A percentile compares a stretch with the other conserved stretches of the same genome.
These are phyloP conservation scores for Phytophthora idaei DNA, from an alignment of 352 stramenopile species.

Conservation along the genomic window DNA sequence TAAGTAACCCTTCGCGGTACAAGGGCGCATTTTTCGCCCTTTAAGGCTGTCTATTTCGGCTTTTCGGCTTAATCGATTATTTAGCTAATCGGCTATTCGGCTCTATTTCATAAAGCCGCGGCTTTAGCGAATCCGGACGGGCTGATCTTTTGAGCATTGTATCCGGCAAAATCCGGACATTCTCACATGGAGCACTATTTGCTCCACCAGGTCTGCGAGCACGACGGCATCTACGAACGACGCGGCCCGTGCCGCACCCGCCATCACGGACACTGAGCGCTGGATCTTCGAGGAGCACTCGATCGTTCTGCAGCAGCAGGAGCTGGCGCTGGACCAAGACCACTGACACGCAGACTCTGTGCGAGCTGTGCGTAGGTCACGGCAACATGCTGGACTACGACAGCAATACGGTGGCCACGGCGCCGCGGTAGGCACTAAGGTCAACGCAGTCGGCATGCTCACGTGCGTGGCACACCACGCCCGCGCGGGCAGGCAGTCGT, in stretches of 20 bases:
- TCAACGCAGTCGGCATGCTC: slow-evolving; percentile 81
- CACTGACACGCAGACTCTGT: slow-evolving; percentile 63
- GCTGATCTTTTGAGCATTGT: neutral
- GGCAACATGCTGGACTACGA: slow-evolving; percentile 86
- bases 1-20: no score
- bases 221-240: no score
- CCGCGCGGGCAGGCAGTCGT: slow-evolving; percentile 82
- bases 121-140: neutral
- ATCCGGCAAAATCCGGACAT: neutral
- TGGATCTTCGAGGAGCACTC: slow-evolving; percentile 80
- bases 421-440: slow-evolving; percentile 62
- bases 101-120: neutral
- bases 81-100: neutral
- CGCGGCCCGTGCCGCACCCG: slow-evolving; percentile 17
- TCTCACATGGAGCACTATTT: no score
- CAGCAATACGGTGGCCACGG: slow-evolving; percentile 62
- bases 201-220: no score
- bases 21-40: no score
- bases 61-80: neutral
- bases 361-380: slow-evolving; percentile 63
- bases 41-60: neutral
- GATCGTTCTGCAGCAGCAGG: slow-evolving; percentile 54
- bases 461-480: slow-evolving; percentile 81
- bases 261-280: slow-evolving; percentile 72
- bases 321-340: slow-evolving; percentile 61